Evolutionary conservation across 2,329 filamentous ascomycete species (phyloP), one percentile per base, ranked within the genome.

Genomic region (Fusarium cicatricum): DNA sequence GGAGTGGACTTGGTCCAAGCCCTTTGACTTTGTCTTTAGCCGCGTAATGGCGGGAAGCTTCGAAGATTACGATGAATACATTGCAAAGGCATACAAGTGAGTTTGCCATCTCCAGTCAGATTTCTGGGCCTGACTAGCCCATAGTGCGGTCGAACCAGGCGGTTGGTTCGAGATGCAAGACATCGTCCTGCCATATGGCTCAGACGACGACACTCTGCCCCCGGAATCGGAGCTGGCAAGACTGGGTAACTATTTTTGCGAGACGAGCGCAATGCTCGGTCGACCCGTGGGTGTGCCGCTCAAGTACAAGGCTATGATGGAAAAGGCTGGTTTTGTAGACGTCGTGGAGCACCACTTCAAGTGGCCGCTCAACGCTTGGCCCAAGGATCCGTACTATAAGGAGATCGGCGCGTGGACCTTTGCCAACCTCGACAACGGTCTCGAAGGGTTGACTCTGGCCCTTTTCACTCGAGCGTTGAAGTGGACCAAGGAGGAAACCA

Each of bases 91-190:
- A 28, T 50, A 19, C 28, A 40, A 52, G 53, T 47, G 16, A 9
- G 44, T 29, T 2, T 5, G 3, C 12, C 7, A 23, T 23, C 21
- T 23, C 21, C 7, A 4, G 7, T 23, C 4, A 7, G 21, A 23
- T 23, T 4, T 7, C 7, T 23, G 21, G 7, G 4, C 21, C 17
- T 40, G 15, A 45, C 40, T 10, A 11, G 17, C 2, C 15, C 5
- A 15, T 9, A 56, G 53, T 11, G 16, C 32, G 5, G 38, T 56
- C 9, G 38, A 48, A 12, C 53, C 53, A 1, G 48, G 48, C 8
- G 53, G 53, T 2, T 56, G 37, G 36, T 42, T 56, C 8, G 53
- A 56, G 7, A 52, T 56, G 37, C 47, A 52, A 4, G 47, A 56
- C 28, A 33, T 52, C 3, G 26, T 47, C 11, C 23, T 47, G 19